A percentile compares a stretch with the other conserved stretches of the same genome.
phyloP scores from a whole-genome alignment of 2,329 filamentous ascomycete species.

The Hortaea sp. region DNA sequence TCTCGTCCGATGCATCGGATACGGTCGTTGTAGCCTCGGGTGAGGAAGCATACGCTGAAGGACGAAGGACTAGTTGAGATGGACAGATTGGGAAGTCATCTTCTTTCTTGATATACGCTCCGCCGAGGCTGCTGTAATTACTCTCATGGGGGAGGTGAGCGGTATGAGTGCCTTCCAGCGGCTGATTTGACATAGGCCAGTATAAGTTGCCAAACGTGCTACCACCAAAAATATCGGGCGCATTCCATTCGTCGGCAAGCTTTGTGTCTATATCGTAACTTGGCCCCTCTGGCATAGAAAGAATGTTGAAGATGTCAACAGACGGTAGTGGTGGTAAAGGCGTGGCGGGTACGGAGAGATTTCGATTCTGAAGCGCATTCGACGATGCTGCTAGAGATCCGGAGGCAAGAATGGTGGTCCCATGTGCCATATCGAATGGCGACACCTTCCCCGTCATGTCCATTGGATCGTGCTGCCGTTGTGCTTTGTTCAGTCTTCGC shows the following conservation, averaged over 20 bases:
- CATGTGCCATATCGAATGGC: slow-evolving; percentile 19
- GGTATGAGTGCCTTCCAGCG: slow-evolving; percentile 11
- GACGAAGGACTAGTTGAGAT: slow-evolving; percentile 29
- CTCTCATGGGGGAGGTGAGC: slow-evolving; percentile 3
- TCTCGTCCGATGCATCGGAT: slow-evolving; percentile 31
- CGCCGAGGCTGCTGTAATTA: slow-evolving; percentile 14
- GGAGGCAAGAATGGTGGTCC: no score
- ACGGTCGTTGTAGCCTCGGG: slow-evolving; percentile 32
- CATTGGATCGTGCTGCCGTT: slow-evolving; percentile 9
- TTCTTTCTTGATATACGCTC: slow-evolving; percentile 34
- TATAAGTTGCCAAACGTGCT: slow-evolving; percentile 4
- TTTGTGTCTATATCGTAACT: background rate
- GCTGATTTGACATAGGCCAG: slow-evolving; percentile 6
- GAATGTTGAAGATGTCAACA: slow-evolving; percentile 12
- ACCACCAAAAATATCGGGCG: background rate
- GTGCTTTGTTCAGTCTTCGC: slow-evolving; percentile 17
- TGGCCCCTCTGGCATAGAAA: slow-evolving; percentile 6
- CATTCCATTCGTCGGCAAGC: background rate
- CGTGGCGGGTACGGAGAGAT: background rate
- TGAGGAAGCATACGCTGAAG: slow-evolving; percentile 18
- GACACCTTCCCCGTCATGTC: slow-evolving; percentile 19
- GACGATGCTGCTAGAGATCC: no score
- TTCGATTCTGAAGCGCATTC: no score
- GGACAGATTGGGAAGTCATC: slow-evolving; percentile 32
- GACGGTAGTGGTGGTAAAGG: slow-evolving; percentile 9